phyloP scores from a whole-genome alignment of 805 yeast genomes.

The Metschnikowia sp. region DNA sequence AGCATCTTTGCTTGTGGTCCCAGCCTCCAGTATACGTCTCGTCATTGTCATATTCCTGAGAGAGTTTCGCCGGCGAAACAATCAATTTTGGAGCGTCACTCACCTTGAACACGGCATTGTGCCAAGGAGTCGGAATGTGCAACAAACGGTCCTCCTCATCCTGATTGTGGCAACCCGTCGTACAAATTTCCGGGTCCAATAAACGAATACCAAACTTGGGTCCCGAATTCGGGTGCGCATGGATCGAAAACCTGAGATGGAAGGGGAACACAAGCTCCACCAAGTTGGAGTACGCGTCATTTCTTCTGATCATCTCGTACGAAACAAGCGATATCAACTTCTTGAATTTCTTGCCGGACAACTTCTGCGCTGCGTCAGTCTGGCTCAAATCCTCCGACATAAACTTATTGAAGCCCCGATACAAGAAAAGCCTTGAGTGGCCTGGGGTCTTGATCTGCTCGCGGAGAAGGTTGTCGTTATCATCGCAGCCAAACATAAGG shows the following conservation, averaged over 20 bases:
- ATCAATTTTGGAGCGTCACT: constrained; percentile 29
- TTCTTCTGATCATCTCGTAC: constrained; percentile 58
- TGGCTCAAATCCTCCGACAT: constrained; percentile 56
- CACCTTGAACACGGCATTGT: constrained; percentile 48
- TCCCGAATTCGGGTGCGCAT: constrained; percentile 57
- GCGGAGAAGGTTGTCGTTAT: constrained; percentile 33
- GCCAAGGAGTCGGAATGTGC: constrained; percentile 70
- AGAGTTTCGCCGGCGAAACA: constrained; percentile 14
- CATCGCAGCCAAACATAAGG: constrained; percentile 36
- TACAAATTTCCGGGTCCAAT: constrained; percentile 41
- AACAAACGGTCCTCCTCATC: constrained; percentile 42
- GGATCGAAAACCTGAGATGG: constrained; percentile 58
- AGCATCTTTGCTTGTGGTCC: constrained; percentile 15
- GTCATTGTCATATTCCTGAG: constrained; percentile 9
- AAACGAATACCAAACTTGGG: constrained; percentile 58
- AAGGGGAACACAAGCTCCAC: constrained; percentile 59
- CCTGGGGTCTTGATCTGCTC: constrained; percentile 32
- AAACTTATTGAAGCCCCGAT: constrained; percentile 56
- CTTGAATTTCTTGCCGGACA: constrained; percentile 48
- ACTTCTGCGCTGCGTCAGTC: constrained; percentile 34
- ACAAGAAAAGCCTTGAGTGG: constrained; percentile 52
- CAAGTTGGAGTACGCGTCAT: constrained; percentile 62
- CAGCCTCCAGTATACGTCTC: constrained; percentile 18
- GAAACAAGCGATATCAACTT: constrained; percentile 52
- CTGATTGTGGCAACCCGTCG: constrained; percentile 45